Conservation (phyloP, 2,329 filamentous ascomycete genomes). For the Pseudocercospora musae region DNA sequence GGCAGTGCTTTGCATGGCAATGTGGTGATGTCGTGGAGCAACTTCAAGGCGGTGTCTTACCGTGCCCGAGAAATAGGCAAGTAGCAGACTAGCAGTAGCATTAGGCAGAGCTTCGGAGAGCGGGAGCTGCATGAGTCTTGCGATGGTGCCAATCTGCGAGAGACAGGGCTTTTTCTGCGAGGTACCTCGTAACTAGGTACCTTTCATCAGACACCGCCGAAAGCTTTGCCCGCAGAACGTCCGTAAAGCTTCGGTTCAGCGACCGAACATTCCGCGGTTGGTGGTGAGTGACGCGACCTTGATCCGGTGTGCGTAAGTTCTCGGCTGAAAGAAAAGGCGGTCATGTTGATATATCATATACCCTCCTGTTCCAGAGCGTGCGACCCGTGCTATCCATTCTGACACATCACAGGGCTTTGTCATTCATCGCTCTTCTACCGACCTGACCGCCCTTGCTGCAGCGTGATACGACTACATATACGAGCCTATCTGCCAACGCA, state of each 20-base stretch:
- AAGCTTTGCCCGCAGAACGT: constrained; percentile 2
- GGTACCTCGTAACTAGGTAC: neutral
- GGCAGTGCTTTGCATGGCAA: no score
- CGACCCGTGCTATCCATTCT: constrained; percentile 2
- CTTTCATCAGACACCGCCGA: neutral
- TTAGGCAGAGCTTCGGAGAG: constrained; percentile 4
- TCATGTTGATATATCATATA: constrained; percentile 15
- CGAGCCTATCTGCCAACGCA: constrained; percentile 7
- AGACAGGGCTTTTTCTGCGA: neutral
- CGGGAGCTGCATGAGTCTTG: neutral
- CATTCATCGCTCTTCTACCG: constrained; percentile 9
- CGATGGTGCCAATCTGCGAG: neutral
- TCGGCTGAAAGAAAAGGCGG: constrained; percentile 1
- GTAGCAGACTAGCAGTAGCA: neutral
- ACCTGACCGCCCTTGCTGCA: constrained; percentile 6
- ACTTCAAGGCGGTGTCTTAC: constrained; percentile 7
- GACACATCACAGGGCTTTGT: constrained; percentile 13
- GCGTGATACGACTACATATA: constrained; percentile 6
- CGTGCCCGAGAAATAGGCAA: neutral
- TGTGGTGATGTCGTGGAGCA: constrained; percentile 2
- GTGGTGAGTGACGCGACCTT: constrained; percentile 11
- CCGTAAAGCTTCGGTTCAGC: constrained; percentile 1
- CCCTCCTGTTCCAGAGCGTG: constrained; percentile 9
- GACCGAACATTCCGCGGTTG: neutral
- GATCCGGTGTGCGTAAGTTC: constrained; percentile 4